Conservation (phyloP, 1,284 basidiomycete species). For the Schizophyllum commune region DNA sequence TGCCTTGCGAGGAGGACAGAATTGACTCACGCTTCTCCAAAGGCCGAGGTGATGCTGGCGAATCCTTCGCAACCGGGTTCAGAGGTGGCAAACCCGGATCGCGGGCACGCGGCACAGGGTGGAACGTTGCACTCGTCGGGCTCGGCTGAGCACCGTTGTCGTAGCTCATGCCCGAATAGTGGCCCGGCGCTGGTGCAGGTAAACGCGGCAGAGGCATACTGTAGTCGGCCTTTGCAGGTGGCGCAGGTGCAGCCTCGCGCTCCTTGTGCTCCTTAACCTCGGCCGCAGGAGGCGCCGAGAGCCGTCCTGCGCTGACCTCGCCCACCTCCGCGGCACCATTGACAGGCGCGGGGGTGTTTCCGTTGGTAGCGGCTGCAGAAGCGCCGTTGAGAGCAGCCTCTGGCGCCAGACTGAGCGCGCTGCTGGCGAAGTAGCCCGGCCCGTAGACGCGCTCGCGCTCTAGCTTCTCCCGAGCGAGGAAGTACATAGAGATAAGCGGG, state of each 20-base stretch:
- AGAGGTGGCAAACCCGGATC: constrained; percentile 17
- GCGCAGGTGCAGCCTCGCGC: neutral
- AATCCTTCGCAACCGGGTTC: constrained; percentile 6
- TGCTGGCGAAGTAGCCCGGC: constrained; percentile 89
- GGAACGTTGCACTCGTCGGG: constrained; percentile 46
- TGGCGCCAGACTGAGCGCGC: constrained; percentile 36
- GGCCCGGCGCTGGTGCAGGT: constrained; percentile 72
- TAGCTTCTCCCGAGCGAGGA: constrained; percentile 90
- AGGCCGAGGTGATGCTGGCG: constrained; percentile 7
- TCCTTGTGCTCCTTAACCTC: neutral
- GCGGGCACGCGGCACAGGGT: constrained; percentile 10
- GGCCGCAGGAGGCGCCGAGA: neutral
- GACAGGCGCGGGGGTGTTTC: too few species aligned
- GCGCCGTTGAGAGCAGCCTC: neutral
- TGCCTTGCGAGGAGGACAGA: neutral
- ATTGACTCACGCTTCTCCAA: neutral
- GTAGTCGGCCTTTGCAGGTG: constrained; percentile 53
- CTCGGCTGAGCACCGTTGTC: constrained; percentile 47
- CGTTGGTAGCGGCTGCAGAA: neutral
- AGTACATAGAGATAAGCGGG: constrained; percentile 94
- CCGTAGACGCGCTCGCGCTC: constrained; percentile 93
- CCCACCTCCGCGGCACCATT: neutral
- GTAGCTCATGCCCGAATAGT: constrained; percentile 73
- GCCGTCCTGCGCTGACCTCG: neutral
- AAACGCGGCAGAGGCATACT: constrained; percentile 76